Evolutionary conservation across 495 filamentous ascomycete species (phyloP).

Genomic region (Penicillium desertorum): DNA sequence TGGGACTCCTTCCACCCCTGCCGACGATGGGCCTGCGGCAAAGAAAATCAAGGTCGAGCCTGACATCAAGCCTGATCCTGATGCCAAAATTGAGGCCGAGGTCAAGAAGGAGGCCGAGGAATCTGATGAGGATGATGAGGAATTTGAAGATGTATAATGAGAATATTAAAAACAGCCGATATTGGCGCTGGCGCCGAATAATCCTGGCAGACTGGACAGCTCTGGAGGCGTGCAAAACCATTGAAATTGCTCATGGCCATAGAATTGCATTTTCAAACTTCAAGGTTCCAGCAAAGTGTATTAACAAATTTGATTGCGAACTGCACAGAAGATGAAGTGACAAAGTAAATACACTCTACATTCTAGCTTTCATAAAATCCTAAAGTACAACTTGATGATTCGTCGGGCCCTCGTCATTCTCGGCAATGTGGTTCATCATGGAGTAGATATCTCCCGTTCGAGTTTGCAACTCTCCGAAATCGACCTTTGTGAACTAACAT

Average conservation of each 20-base stretch:
- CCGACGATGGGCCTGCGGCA: slow-evolving; percentile 40
- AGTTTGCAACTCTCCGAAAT: background rate
- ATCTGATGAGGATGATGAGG: slow-evolving; percentile 55
- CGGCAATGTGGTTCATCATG: background rate
- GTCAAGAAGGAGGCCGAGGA: slow-evolving; percentile 40
- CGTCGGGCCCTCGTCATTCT: no score
- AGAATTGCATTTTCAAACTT: background rate
- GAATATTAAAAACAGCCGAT: background rate
- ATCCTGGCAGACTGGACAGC: background rate
- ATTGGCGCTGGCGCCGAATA: slow-evolving; percentile 23
- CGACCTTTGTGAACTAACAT: no score
- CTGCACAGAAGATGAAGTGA: background rate
- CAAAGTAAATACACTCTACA: background rate
- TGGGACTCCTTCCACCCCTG: slow-evolving; percentile 42
- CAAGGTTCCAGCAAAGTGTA: background rate
- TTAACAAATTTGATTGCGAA: background rate
- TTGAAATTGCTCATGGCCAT: background rate
- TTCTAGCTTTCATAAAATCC: background rate
- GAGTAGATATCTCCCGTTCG: background rate
- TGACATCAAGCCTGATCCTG: slow-evolving; percentile 35
- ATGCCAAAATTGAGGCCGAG: slow-evolving; percentile 24
- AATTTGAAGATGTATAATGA: slow-evolving; percentile 51
- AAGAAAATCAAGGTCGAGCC: slow-evolving; percentile 45
- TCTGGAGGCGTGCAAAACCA: background rate
- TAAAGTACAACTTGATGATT: background rate